A percentile compares a stretch with the other conserved stretches of the same genome.
Conservation (phyloP, 805 yeast genomes). For the Lipomyces sp. region DNA sequence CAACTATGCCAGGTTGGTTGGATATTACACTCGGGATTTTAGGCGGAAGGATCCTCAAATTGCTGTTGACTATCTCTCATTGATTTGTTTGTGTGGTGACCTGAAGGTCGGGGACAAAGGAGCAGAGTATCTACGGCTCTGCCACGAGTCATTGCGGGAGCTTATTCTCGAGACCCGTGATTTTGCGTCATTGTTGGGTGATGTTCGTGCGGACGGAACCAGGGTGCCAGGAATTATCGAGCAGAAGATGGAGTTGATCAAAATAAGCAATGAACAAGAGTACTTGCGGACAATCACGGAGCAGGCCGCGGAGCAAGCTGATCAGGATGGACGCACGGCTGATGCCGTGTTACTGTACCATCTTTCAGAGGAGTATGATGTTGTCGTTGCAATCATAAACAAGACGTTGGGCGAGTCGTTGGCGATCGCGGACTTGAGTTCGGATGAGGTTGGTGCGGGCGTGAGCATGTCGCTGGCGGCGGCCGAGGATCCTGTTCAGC, state of each 20-base stretch:
- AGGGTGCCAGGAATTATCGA: slow-evolving; percentile 85
- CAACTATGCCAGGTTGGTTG: slow-evolving; percentile 66
- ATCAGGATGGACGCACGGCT: slow-evolving; percentile 84
- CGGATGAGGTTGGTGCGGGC: slow-evolving; percentile 44
- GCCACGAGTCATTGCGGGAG: slow-evolving; percentile 81
- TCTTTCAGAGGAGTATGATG: slow-evolving; percentile 83
- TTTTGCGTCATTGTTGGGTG: slow-evolving; percentile 81
- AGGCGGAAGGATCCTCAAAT: slow-evolving; percentile 84
- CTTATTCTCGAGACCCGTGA: slow-evolving; percentile 85
- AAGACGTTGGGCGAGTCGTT: slow-evolving; percentile 77
- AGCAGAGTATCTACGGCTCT: slow-evolving; percentile 55
- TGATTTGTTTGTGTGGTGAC: slow-evolving; percentile 64
- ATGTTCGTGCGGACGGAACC: slow-evolving; percentile 73
- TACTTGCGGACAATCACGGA: slow-evolving; percentile 76
- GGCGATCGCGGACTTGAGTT: slow-evolving; percentile 68
- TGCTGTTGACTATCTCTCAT: slow-evolving; percentile 85
- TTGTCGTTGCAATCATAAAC: slow-evolving; percentile 76
- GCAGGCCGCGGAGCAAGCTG: slow-evolving; percentile 82
- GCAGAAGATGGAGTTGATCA: slow-evolving; percentile 68
- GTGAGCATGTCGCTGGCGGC: slow-evolving; percentile 44
- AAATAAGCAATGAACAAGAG: slow-evolving; percentile 60
- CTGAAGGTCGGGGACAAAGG: slow-evolving; percentile 40
- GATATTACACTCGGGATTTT: slow-evolving; percentile 81
- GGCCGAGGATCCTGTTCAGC: slow-evolving; percentile 46
- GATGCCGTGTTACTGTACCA: slow-evolving; percentile 88